Percentiles rank a stretch among this genome's conserved stretches.
Conservation (phyloP, 1,284 basidiomycete genomes). For the Ustilago loliicola region DNA sequence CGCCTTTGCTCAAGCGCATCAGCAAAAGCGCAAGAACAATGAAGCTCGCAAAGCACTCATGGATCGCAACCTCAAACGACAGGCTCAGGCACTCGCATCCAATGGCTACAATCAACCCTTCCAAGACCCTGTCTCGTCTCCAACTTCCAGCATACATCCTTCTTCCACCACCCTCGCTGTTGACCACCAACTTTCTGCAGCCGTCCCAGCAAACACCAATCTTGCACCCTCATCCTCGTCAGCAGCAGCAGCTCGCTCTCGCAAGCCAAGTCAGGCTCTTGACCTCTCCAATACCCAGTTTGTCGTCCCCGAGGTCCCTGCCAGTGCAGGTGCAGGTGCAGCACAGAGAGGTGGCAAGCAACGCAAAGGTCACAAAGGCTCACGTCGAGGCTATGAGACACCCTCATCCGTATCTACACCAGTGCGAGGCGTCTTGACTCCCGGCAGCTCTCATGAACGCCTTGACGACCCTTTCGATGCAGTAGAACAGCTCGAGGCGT, state of each 20-base stretch:
- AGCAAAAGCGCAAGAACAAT: slow-evolving; percentile 63
- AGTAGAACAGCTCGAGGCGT: slow-evolving; percentile 64
- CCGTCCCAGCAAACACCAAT: not conserved
- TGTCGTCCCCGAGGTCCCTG: slow-evolving; percentile 50
- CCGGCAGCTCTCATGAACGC: slow-evolving; percentile 41
- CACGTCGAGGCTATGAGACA: slow-evolving; percentile 40
- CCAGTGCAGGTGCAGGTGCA: slow-evolving; percentile 41
- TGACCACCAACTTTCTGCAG: slow-evolving; percentile 5
- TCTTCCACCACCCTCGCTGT: slow-evolving; percentile 4
- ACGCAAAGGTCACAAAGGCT: slow-evolving; percentile 46
- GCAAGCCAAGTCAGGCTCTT: slow-evolving; percentile 56
- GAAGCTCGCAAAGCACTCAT: slow-evolving; percentile 63
- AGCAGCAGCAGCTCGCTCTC: slow-evolving; percentile 25
- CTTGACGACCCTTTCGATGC: slow-evolving; percentile 47
- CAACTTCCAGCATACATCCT: slow-evolving; percentile 20
- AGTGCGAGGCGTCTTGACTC: slow-evolving; percentile 38
- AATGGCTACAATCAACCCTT: slow-evolving; percentile 29
- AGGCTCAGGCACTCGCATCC: slow-evolving; percentile 40
- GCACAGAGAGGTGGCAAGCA: slow-evolving; percentile 26
- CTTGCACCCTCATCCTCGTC: slow-evolving; percentile 4
- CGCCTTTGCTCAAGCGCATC: slow-evolving; percentile 62
- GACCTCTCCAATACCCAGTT: slow-evolving; percentile 55
- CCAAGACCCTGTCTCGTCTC: slow-evolving; percentile 25
- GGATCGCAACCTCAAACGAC: slow-evolving; percentile 51
- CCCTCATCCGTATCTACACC: slow-evolving; percentile 29